Base-by-base conservation (phyloP, 768 basidiomycete species). In the Phlebiopsis flavidoalba region DNA sequence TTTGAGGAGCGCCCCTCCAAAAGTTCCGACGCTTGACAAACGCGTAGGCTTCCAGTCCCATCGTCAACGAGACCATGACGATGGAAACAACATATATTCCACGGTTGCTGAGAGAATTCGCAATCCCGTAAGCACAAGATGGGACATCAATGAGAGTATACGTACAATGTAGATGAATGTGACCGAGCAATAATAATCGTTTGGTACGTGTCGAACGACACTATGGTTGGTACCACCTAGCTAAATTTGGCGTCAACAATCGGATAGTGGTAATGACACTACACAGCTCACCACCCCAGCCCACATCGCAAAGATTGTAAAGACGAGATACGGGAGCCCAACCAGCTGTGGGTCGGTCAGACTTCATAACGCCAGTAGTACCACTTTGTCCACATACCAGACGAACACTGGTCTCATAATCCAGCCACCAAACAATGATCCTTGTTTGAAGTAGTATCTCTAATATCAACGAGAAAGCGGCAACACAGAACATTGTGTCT, bases 161-260 rank as follows among this genome's bases (percentile, higher is more conserved):
- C 64, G 53, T 61, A 68, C 67, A 64, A 61, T 12, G 63, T 10
- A 19, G 33, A 35, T n/a, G 45, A 60, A 63, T 14, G 50, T 35
- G 35, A 68, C 48, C 45, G 60, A 59, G 50, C 67, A 68, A 48
- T 60, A 60, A 24, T 66, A 55, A 8, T 66, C 62, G 48, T 66
- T 57, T 19, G 37, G 52, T 56, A 53, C 35, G 52, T 65, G 67
- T 21, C 17, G 35, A 33, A 68, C 64, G n/a, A 57, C 21, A 5
- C 51, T 35, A 6, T 59, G 63, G 47, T 65, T 26, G 5, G 49
- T 26, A 11, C 21, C 53, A n/a, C 57, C 63, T 11, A 65, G 63
- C 54, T 63, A n/a, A 57, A 14, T 37, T 31, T 37, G 40, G 36
- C 14, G 22, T 14, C 7, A 21, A 19, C 46, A 37, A 6, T 35